Evolutionary conservation across 2,329 filamentous ascomycete species (phyloP).

Genomic region (Akanthomyces dipterigenus): DNA sequence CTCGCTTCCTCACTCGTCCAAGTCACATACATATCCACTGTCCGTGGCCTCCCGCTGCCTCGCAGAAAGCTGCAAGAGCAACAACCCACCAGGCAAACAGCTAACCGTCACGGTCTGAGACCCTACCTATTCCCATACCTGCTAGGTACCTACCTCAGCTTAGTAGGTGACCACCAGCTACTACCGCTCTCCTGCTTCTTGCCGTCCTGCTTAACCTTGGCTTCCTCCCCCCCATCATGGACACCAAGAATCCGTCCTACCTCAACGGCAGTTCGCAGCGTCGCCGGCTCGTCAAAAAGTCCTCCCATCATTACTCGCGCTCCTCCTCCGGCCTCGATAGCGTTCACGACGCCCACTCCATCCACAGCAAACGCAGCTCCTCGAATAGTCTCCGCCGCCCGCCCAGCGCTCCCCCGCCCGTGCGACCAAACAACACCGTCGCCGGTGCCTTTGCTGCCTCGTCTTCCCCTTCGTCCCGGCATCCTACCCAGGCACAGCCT

Average conservation of each 20-base stretch:
- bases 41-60: neutral
- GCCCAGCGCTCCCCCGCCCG: slow-evolving; percentile 53
- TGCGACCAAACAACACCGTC: slow-evolving; percentile 40
- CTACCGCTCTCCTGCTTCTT: neutral
- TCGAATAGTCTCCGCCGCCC: slow-evolving; percentile 51
- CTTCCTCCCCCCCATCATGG: slow-evolving; percentile 33
- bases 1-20: neutral
- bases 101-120: neutral
- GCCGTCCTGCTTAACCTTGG: neutral
- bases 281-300: slow-evolving; percentile 58
- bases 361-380: slow-evolving; percentile 58
- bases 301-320: slow-evolving; percentile 40
- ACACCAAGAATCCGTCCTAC: slow-evolving; percentile 33
- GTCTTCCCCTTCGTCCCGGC: slow-evolving; percentile 42
- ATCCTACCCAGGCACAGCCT: slow-evolving; percentile 33
- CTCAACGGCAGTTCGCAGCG: slow-evolving; percentile 45
- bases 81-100: slow-evolving; percentile 4
- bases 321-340: slow-evolving; percentile 46
- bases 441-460: slow-evolving; percentile 27
- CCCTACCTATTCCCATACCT: neutral
- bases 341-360: slow-evolving; percentile 46
- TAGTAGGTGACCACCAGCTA: neutral
- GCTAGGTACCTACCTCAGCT: neutral
- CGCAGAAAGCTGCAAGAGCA: neutral
- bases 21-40: neutral